A percentile compares a stretch with the other conserved stretches of the same genome.
Evolutionary conservation across 495 filamentous ascomycete genomes (phyloP).

Genomic region (Hypoxylon crocopeplum): DNA sequence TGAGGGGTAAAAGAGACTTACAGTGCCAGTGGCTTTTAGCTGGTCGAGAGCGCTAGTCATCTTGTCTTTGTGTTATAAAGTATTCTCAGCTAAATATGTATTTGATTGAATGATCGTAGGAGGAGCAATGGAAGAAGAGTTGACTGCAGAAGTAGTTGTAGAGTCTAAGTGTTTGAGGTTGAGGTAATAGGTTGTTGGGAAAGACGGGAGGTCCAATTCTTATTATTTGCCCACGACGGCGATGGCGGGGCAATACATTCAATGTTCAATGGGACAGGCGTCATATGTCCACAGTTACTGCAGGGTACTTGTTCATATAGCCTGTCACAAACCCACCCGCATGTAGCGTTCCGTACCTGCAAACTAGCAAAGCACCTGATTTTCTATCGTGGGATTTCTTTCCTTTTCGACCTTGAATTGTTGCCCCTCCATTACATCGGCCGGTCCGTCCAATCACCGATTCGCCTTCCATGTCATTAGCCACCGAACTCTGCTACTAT

Average conservation of each 20-base stretch:
- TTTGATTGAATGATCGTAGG: neutral
- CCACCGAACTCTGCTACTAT: no score
- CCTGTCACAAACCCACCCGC: neutral
- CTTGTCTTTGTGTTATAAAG: conserved; percentile 37
- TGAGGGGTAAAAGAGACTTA: conserved; percentile 64
- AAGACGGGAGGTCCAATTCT: conserved; percentile 7
- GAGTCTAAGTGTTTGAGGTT: conserved; percentile 11
- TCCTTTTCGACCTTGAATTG: conserved; percentile 21
- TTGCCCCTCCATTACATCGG: conserved; percentile 21
- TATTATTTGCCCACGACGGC: conserved; percentile 31
- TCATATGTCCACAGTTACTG: conserved; percentile 35
- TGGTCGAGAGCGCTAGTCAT: conserved; percentile 93
- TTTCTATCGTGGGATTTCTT: conserved; percentile 21
- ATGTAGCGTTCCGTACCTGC: conserved; percentile 20
- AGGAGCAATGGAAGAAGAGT: neutral
- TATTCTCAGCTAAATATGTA: conserved; percentile 19
- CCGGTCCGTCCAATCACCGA: no score
- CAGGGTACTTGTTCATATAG: conserved; percentile 9
- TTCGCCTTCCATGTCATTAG: no score
- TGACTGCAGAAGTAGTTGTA: conserved; percentile 22
- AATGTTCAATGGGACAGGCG: conserved; percentile 16
- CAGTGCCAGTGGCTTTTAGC: conserved; percentile 94
- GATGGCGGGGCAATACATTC: conserved; percentile 29
- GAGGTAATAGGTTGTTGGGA: conserved; percentile 17
- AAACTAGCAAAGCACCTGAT: conserved; percentile 31